These are phyloP conservation scores for Leptosphaerulina australis DNA, from an alignment of 2,329 filamentous ascomycete genomes.

Conservation along the genomic window DNA sequence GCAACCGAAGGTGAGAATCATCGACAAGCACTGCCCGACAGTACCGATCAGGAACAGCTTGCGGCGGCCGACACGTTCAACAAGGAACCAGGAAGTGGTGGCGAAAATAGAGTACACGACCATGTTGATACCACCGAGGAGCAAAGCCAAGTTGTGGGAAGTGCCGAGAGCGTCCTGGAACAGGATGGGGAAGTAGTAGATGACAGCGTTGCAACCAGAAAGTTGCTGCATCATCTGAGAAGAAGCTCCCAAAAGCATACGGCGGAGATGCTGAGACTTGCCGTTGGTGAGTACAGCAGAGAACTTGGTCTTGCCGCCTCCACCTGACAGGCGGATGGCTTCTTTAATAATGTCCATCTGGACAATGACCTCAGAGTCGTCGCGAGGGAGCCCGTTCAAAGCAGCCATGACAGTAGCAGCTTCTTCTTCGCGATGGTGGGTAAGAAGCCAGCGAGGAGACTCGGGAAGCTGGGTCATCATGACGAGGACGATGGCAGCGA, in stretches of 20 bases:
- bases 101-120: constrained; percentile 62
- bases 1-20: constrained; percentile 49
- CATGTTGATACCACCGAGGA: constrained; percentile 60
- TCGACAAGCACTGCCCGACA: constrained; percentile 60
- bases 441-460: constrained; percentile 42
- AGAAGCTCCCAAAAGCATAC: constrained; percentile 64
- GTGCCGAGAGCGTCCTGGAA: constrained; percentile 60
- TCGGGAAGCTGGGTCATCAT: constrained; percentile 47
- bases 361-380: constrained; percentile 60
- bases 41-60: constrained; percentile 53
- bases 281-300: constrained; percentile 64
- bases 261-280: constrained; percentile 68
- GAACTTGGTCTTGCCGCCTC: constrained; percentile 48
- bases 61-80: constrained; percentile 65
- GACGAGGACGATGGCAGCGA: constrained; percentile 46
- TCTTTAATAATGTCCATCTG: constrained; percentile 70
- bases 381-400: constrained; percentile 53
- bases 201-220: constrained; percentile 50
- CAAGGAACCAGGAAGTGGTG: constrained; percentile 66
- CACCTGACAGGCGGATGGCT: constrained; percentile 46
- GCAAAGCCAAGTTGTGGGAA: constrained; percentile 50
- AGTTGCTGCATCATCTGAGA: constrained; percentile 67
- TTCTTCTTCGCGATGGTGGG: constrained; percentile 52
- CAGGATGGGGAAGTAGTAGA: constrained; percentile 54
- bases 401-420: constrained; percentile 56